A percentile compares a stretch with the other conserved stretches of the same genome.
Conservation (phyloP, 2,329 filamentous ascomycete genomes). For the Ramularia endophylla region DNA sequence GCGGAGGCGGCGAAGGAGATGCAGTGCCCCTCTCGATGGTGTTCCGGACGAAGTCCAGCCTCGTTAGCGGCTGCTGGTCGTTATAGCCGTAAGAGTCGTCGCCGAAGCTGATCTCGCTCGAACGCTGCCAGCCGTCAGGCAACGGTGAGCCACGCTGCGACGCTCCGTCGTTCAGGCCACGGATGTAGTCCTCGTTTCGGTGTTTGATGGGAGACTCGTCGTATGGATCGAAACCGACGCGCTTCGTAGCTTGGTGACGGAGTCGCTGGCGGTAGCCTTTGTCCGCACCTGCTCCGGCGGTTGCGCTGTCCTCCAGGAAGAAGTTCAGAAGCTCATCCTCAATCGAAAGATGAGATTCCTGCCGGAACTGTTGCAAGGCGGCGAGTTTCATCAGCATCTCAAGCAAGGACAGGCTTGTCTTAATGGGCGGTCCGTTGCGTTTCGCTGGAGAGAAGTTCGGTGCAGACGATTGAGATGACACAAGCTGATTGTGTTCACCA, state of each 20-base stretch:
- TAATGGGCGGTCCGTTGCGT: constrained; percentile 39
- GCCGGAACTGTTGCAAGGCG: constrained; percentile 86
- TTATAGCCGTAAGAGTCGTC: constrained; percentile 19
- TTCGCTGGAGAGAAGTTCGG: constrained; percentile 27
- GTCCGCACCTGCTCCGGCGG: constrained; percentile 59
- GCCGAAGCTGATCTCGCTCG: constrained; percentile 6
- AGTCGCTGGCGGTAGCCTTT: constrained; percentile 55
- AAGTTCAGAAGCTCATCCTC: constrained; percentile 85
- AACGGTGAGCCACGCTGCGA: constrained; percentile 8
- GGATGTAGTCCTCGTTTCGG: constrained; percentile 58
- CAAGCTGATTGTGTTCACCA: constrained; percentile 14
- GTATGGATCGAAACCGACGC: constrained; percentile 67
- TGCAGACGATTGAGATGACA: constrained; percentile 14
- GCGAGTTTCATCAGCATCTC: constrained; percentile 84
- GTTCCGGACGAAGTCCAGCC: constrained; percentile 10
- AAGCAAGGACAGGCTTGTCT: constrained; percentile 69
- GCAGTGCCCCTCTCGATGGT: constrained; percentile 4
- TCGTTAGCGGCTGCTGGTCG: constrained; percentile 8
- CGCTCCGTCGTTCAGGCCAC: constrained; percentile 7
- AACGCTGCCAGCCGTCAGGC: not conserved
- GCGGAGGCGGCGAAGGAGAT: constrained; percentile 12
- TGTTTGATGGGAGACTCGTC: constrained; percentile 64
- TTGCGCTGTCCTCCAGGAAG: constrained; percentile 67
- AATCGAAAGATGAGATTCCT: constrained; percentile 81
- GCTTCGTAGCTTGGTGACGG: constrained; percentile 53